Evolutionary conservation across 148 eudicot species (phyloP).

Genomic region (Drosera capensis): DNA sequence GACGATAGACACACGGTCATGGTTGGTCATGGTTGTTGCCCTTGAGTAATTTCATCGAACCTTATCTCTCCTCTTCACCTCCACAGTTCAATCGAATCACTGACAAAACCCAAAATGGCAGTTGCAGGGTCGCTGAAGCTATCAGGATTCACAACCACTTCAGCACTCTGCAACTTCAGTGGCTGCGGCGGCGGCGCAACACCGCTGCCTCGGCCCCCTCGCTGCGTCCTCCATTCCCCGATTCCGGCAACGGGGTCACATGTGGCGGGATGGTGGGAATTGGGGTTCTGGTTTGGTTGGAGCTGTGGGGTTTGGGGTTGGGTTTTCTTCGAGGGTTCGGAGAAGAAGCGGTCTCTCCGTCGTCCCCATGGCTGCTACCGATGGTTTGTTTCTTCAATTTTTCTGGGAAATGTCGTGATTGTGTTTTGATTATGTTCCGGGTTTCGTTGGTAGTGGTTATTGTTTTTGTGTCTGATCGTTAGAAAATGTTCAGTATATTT

Average conservation of each 20-base stretch:
- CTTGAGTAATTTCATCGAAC: no score
- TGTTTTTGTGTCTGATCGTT: no score
- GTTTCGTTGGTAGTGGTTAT: no score
- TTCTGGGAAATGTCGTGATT: background rate
- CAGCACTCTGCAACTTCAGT: slow-evolving; percentile 1
- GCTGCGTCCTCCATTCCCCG: no score
- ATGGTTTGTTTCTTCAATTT: background rate
- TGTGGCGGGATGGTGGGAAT: no score
- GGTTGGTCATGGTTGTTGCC: no score
- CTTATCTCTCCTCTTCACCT: no score
- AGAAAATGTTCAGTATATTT: no score
- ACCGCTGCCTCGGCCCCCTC: slow-evolving; percentile 5
- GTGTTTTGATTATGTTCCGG: background rate
- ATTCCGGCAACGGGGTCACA: no score
- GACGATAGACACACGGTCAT: no score
- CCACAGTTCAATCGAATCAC: background rate
- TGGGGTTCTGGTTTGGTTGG: background rate
- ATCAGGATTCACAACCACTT: slow-evolving; percentile 2
- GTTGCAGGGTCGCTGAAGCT: slow-evolving; percentile 9
- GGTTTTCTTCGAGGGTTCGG: slow-evolving; percentile 7
- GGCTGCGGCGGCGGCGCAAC: background rate
- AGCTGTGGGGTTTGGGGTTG: background rate
- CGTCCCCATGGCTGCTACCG: slow-evolving; percentile 8
- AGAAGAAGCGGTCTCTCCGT: slow-evolving; percentile 1
- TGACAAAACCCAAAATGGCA: slow-evolving; percentile 1